phyloP scores from a whole-genome alignment of 768 basidiomycete genomes.

The Dictyophora rubrovolvata region DNA sequence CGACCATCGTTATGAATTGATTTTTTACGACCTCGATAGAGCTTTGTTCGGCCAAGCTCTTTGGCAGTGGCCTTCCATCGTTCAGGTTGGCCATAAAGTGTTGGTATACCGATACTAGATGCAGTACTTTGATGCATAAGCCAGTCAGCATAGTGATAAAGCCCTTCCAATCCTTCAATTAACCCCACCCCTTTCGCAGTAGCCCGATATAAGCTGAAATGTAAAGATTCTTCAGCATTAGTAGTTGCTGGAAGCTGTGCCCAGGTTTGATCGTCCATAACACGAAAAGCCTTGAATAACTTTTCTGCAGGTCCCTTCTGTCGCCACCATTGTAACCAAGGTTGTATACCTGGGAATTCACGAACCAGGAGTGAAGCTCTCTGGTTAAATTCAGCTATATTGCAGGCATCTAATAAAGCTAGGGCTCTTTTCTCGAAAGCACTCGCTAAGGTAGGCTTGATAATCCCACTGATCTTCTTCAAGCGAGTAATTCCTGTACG shows the following conservation, averaged over 20 bases:
- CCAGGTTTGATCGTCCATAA: slow-evolving; percentile 25
- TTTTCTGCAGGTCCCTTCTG: slow-evolving; percentile 20
- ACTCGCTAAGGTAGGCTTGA: slow-evolving; percentile 12
- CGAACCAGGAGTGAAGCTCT: background rate
- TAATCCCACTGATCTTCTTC: slow-evolving; percentile 15
- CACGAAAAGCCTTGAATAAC: slow-evolving; percentile 20
- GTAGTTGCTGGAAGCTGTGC: slow-evolving; percentile 23
- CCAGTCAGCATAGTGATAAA: slow-evolving; percentile 15
- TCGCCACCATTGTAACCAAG: slow-evolving; percentile 28
- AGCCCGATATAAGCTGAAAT: slow-evolving; percentile 24
- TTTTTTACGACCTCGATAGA: slow-evolving; percentile 10
- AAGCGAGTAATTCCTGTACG: slow-evolving; percentile 21
- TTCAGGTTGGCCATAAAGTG: slow-evolving; percentile 19
- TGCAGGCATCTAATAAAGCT: slow-evolving; percentile 7
- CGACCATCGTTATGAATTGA: slow-evolving; percentile 20
- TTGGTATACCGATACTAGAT: slow-evolving; percentile 15
- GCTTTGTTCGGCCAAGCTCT: slow-evolving; percentile 18
- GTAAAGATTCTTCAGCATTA: slow-evolving; percentile 28
- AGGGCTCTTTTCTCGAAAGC: slow-evolving; percentile 14
- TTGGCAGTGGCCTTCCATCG: slow-evolving; percentile 17
- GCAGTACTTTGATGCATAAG: slow-evolving; percentile 14
- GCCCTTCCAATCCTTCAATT: slow-evolving; percentile 16
- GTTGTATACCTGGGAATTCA: slow-evolving; percentile 15
- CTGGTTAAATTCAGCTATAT: no score
- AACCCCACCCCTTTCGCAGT: slow-evolving; percentile 15